Evolutionary conservation across 2,329 filamentous ascomycete genomes (phyloP).

Genomic region (Tolypocladium tundrense): DNA sequence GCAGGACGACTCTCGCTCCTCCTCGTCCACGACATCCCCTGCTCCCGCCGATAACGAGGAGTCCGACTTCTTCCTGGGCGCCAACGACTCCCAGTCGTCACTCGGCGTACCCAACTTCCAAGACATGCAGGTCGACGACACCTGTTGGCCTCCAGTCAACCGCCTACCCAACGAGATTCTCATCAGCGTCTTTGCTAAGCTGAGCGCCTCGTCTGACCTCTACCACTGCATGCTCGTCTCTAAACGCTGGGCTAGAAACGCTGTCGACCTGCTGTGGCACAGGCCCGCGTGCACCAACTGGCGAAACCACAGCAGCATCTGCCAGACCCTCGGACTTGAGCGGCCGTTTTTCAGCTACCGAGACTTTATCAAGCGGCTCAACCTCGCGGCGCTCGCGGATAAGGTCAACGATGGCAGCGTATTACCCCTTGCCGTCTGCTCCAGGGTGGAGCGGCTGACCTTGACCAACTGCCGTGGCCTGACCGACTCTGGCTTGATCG

Average conservation of each 20-base stretch:
- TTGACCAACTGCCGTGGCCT: slow-evolving; percentile 80
- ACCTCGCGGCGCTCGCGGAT: slow-evolving; percentile 68
- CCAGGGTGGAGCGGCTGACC: slow-evolving; percentile 83
- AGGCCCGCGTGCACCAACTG: slow-evolving; percentile 84
- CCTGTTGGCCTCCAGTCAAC: slow-evolving; percentile 68
- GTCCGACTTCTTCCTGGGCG: slow-evolving; percentile 81
- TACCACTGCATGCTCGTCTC: slow-evolving; percentile 89
- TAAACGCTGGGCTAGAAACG: slow-evolving; percentile 84
- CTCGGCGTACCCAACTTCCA: slow-evolving; percentile 70
- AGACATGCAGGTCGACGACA: slow-evolving; percentile 60
- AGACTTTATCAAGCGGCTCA: slow-evolving; percentile 84
- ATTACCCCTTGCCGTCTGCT: slow-evolving; percentile 70
- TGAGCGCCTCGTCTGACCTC: slow-evolving; percentile 66
- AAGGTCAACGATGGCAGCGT: slow-evolving; percentile 84
- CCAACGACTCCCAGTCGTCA: slow-evolving; percentile 90
- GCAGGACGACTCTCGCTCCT: slow-evolving; percentile 45
- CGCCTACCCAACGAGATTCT: slow-evolving; percentile 88
- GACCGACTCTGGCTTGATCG: slow-evolving; percentile 73
- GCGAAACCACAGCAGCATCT: slow-evolving; percentile 71
- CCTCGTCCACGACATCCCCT: slow-evolving; percentile 65
- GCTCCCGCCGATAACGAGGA: slow-evolving; percentile 74
- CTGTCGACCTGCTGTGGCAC: slow-evolving; percentile 91
- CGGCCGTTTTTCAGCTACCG: slow-evolving; percentile 82
- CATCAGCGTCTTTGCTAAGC: slow-evolving; percentile 82
- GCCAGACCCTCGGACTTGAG: slow-evolving; percentile 60